Evolutionary conservation across 2,329 filamentous ascomycete species (phyloP).

Genomic region (Claviceps citrina): DNA sequence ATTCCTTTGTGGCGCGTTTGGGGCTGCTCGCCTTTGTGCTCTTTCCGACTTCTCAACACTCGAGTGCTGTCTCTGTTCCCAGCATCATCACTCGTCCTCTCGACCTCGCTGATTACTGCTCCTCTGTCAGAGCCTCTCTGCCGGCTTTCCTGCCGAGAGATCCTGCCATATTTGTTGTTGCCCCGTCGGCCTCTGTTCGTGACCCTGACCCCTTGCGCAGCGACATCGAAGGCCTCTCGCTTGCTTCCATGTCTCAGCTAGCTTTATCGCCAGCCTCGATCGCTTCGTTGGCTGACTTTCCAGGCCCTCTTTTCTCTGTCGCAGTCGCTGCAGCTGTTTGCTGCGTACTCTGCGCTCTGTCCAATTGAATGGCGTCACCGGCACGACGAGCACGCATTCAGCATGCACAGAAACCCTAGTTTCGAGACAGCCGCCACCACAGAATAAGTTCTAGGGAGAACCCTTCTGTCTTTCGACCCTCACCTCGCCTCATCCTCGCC

Average conservation of each 20-base stretch:
- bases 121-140: background rate
- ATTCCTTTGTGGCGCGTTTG: background rate
- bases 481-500: background rate
- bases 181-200: slow-evolving; percentile 1
- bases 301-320: background rate
- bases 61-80: background rate
- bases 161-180: background rate
- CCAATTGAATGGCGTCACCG: slow-evolving; percentile 10
- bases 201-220: background rate
- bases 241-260: slow-evolving; percentile 6
- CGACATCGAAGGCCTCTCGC: background rate
- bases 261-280: background rate
- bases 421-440: slow-evolving; percentile 9
- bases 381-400: slow-evolving; percentile 6
- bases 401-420: slow-evolving; percentile 10
- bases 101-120: background rate
- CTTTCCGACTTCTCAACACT: background rate
- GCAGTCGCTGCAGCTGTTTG: slow-evolving; percentile 1
- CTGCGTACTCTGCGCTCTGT: slow-evolving; percentile 1
- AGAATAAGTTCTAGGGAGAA: slow-evolving; percentile 3
- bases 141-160: background rate
- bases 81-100: background rate
- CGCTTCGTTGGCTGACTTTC: background rate
- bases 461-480: background rate
- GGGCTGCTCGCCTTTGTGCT: background rate